Base-by-base conservation (phyloP, 371 early-diverging fungal genomes). In the Mortierella sp. region DNA sequence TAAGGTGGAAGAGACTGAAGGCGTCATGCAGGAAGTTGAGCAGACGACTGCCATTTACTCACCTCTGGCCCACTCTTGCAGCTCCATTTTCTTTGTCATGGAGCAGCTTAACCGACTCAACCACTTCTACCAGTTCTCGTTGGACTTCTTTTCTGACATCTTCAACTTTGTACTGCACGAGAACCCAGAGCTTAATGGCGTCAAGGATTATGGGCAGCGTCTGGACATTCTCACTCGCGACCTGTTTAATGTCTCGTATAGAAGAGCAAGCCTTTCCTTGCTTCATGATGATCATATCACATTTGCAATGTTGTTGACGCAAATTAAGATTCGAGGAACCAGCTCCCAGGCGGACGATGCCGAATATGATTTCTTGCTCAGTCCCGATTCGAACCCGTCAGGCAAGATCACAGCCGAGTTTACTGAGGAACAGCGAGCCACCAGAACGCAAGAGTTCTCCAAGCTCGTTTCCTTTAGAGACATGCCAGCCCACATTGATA, bases 61-160 rank as follows among this genome's bases (percentile, higher is more conserved):
- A 4, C 98, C 98, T 3, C 76, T 99, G 66, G 98, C 99, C 0
- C 90, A 94, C 72, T 90, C 96, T 11, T 96, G 97, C 89, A 93
- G 96, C 67, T 93, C 95, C 6, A 93, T 98, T 65, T 99, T 95
- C 91, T 99, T 98, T 86, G 92, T 93, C 41, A 93, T 99, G 91
- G 99, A 99, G 71, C 97, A 97, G 75, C 89, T 99, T 62, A 88
- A 94, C 67, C 83, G 89, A 62, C 83, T 99, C 58, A 89, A 98
- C 70, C 94, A 95, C 84, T 98, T 97, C 86, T 99, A 99, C 83
- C 98, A 98, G 85, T 98, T 99, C 88, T 97, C 99, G 24, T 92
- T 99, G 55, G 96, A 96, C 75, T 98, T 96, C 87, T 99, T 99
- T 86, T 90, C 95, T 69, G 94, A 95, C 63, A 97, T 98, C 66